Base-by-base conservation (phyloP, 2,329 filamentous ascomycete species). In the Clonostachys solani region DNA sequence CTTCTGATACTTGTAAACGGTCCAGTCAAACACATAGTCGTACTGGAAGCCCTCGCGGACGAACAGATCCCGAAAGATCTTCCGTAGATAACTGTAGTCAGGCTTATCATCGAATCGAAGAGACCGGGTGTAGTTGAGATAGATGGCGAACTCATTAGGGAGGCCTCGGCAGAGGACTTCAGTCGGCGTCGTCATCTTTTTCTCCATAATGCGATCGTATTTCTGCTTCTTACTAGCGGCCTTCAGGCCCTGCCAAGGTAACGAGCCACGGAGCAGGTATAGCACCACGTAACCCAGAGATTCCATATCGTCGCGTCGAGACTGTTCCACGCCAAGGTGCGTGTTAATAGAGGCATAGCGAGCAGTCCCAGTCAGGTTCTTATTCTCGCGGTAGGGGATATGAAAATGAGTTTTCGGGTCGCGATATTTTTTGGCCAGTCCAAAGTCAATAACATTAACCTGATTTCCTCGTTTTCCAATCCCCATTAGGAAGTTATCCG, bases 391-490 rank as follows among this genome's bases (percentile, higher is more conserved):
- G 81, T 99, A 97, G 42, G 94, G 94, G 53, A 97, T 99, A 74
- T 99, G 94, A 78, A 97, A 97, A 75, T 97, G 92, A 50, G 94
- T 97, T 86, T 99, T 99, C 51, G 94, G 94, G 78, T 97, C 94
- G 57, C 94, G 88, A 78, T 97, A 99, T 78, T 97, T 97, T 87
- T 97, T 99, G 66, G 94, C 94, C 56, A 99, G 78, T 78, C 94
- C 94, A 61, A 99, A 99, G 72, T 97, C 94, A 60, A 99, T 97
- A 43, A 97, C 92, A 60, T 97, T 97, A 78, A 99, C 92, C 77
- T 97, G 92, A 75, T 97, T 99, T 56, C 94, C 94, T 63, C 92
- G 90, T 82, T 97, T 97, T 65, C 94, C 94, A 61, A 97, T 97
- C 53, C 92, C 92, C 92, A 97, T 96, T 43, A 97, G 79, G 76